A percentile compares a stretch with the other conserved stretches of the same genome.
These are phyloP conservation scores for Onygena corvina DNA, from an alignment of 2,329 filamentous ascomycete species.

Conservation along the genomic window DNA sequence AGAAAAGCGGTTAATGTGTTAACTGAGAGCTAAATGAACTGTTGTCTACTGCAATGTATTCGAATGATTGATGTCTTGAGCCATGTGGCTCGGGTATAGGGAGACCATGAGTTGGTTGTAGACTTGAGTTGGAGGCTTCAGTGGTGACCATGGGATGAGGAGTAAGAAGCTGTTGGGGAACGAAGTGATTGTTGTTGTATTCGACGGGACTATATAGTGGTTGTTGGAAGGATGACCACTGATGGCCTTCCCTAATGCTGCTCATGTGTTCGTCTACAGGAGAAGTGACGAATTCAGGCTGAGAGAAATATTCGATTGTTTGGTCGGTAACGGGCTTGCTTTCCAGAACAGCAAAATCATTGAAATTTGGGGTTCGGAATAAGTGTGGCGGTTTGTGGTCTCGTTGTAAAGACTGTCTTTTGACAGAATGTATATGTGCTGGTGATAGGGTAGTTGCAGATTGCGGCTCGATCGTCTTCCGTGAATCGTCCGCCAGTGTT, in stretches of 20 bases:
- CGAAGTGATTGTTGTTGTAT: not conserved
- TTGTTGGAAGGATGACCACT: slow-evolving; percentile 6
- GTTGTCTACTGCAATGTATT: slow-evolving; percentile 1
- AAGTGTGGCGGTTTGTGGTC: slow-evolving; percentile 1
- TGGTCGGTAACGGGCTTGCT: not conserved
- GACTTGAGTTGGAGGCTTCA: not conserved
- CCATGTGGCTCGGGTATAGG: slow-evolving; percentile 2
- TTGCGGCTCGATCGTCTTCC: not conserved
- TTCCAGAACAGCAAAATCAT: slow-evolving; percentile 1
- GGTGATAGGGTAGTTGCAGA: not conserved
- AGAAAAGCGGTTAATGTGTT: not conserved
- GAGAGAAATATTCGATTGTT: slow-evolving; percentile 5
- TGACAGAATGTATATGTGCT: not conserved
- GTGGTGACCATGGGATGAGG: not conserved
- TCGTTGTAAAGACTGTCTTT: not conserved
- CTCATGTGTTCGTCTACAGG: slow-evolving; percentile 6
- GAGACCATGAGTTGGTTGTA: slow-evolving; percentile 2
- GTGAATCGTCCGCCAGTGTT: not conserved
- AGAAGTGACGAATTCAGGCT: slow-evolving; percentile 6
- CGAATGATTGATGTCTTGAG: slow-evolving; percentile 7
- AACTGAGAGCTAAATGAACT: not conserved
- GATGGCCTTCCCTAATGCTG: not conserved
- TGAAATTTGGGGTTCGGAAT: not conserved
- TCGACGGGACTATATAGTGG: slow-evolving; percentile 4
- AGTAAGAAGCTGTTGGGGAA: not conserved